These are phyloP conservation scores for Globisporangium yorkense DNA, from an alignment of 352 stramenopile genomes.

Conservation along the genomic window DNA sequence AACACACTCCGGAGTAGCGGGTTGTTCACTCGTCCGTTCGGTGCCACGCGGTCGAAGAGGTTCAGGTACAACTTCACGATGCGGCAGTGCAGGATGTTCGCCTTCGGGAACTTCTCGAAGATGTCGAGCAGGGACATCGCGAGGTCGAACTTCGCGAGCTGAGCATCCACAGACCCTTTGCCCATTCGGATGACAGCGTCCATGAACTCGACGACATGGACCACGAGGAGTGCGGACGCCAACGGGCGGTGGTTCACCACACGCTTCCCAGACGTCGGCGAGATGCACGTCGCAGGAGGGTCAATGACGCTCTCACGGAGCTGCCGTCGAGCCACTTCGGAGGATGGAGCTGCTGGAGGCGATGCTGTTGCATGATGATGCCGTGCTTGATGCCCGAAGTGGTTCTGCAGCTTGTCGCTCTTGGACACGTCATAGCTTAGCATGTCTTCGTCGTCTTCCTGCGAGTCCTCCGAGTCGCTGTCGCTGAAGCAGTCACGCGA, in stretches of 20 bases:
- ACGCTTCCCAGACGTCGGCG: slow-evolving; percentile 38
- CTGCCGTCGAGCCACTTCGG: slow-evolving; percentile 7
- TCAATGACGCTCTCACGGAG: slow-evolving; percentile 10
- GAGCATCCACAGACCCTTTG: slow-evolving; percentile 50
- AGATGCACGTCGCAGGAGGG: slow-evolving; percentile 23
- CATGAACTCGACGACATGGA: slow-evolving; percentile 63
- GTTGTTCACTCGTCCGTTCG: slow-evolving; percentile 67
- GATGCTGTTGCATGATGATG: not conserved
- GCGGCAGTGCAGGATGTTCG: slow-evolving; percentile 68
- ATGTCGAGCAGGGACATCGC: slow-evolving; percentile 57
- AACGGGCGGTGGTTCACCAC: slow-evolving; percentile 59
- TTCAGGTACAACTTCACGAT: slow-evolving; percentile 68
- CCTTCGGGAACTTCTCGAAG: slow-evolving; percentile 66
- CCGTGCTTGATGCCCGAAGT: slow-evolving; percentile 2
- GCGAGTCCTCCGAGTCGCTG: slow-evolving; percentile 52
- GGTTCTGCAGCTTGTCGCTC: slow-evolving; percentile 9
- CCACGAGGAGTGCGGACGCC: slow-evolving; percentile 52
- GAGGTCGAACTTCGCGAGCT: slow-evolving; percentile 45
- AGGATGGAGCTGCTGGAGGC: not conserved
- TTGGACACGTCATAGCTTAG: slow-evolving; percentile 8
- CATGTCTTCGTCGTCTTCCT: slow-evolving; percentile 21
- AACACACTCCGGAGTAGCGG: slow-evolving; percentile 68
- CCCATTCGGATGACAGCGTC: slow-evolving; percentile 55
- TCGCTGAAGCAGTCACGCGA: slow-evolving; percentile 73
- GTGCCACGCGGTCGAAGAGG: slow-evolving; percentile 53